These are phyloP conservation scores for Hypoxylon sp. DNA, from an alignment of 2,329 filamentous ascomycete species.

Conservation along the genomic window DNA sequence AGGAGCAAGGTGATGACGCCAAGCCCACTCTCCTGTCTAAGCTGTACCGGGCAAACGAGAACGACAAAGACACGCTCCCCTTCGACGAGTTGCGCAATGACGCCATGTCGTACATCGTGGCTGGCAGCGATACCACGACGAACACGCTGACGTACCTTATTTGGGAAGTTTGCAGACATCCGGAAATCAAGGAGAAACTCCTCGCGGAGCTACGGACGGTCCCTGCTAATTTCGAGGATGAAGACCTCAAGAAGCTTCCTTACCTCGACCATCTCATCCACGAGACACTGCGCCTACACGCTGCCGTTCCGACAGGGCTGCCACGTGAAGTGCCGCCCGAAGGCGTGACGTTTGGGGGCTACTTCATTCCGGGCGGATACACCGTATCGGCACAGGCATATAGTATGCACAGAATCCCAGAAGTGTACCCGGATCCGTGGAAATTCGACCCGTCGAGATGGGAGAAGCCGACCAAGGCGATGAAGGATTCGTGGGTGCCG, in stretches of 20 bases:
- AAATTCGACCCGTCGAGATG: slow-evolving; percentile 58
- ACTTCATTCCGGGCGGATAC: slow-evolving; percentile 59
- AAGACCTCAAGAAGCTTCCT: slow-evolving; percentile 56
- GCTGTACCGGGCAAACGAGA: slow-evolving; percentile 31
- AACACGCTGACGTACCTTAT: slow-evolving; percentile 64
- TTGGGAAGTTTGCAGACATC: slow-evolving; percentile 57
- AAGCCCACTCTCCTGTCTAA: slow-evolving; percentile 39
- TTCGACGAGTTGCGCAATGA: slow-evolving; percentile 55
- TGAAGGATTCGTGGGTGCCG: slow-evolving; percentile 65
- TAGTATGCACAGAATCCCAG: slow-evolving; percentile 62
- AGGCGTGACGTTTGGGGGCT: slow-evolving; percentile 58
- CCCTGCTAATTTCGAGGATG: slow-evolving; percentile 52
- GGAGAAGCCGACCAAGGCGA: slow-evolving; percentile 54
- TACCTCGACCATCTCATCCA: slow-evolving; percentile 61
- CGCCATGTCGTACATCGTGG: slow-evolving; percentile 54
- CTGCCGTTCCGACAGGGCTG: slow-evolving; percentile 58
- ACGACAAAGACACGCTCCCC: slow-evolving; percentile 35
- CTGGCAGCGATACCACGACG: slow-evolving; percentile 68
- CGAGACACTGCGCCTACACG: slow-evolving; percentile 63
- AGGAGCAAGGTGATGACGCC: slow-evolving; percentile 53
- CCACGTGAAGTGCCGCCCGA: slow-evolving; percentile 59
- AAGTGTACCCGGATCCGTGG: slow-evolving; percentile 60
- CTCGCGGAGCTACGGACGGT: slow-evolving; percentile 56
- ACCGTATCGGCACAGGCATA: slow-evolving; percentile 62
- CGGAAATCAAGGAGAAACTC: slow-evolving; percentile 53